phyloP scores from a whole-genome alignment of 805 yeast species.

The Candida fluviatilis region DNA sequence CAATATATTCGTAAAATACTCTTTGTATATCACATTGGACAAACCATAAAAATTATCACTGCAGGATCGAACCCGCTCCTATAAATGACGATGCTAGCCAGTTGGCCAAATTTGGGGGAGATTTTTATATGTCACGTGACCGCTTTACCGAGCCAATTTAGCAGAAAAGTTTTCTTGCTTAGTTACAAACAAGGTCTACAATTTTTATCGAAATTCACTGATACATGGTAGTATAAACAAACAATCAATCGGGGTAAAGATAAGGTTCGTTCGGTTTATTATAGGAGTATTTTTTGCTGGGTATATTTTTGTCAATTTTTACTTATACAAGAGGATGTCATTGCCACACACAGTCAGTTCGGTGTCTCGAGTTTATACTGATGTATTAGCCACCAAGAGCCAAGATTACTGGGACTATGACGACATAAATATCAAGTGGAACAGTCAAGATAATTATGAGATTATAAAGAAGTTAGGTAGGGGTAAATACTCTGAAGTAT shows the following conservation, averaged over 20 bases:
- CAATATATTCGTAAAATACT: too few species aligned
- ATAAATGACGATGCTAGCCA: too few species aligned
- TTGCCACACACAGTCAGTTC: constrained; percentile 34
- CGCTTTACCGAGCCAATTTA: too few species aligned
- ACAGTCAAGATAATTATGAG: constrained; percentile 80
- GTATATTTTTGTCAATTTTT: constrained; percentile 1
- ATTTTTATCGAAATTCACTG: background rate
- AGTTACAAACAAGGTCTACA: background rate
- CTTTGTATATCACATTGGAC: too few species aligned
- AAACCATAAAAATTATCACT: too few species aligned
- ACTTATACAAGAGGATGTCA: constrained; percentile 1
- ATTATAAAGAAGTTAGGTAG: constrained; percentile 81
- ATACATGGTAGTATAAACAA: background rate
- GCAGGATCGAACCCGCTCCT: too few species aligned
- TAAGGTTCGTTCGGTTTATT: background rate
- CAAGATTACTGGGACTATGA: constrained; percentile 83
- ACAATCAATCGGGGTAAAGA: background rate
- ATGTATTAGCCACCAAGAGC: constrained; percentile 73
- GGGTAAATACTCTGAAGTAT: constrained; percentile 92
- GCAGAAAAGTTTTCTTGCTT: background rate
- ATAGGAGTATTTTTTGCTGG: background rate
- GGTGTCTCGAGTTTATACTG: constrained; percentile 74
- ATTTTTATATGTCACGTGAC: too few species aligned
- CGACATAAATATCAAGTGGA: constrained; percentile 74
- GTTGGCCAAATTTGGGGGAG: too few species aligned